Evolutionary conservation across 371 early-diverging fungal species (phyloP), one percentile per base, ranked within the genome.

Genomic region (Circinella minor): DNA sequence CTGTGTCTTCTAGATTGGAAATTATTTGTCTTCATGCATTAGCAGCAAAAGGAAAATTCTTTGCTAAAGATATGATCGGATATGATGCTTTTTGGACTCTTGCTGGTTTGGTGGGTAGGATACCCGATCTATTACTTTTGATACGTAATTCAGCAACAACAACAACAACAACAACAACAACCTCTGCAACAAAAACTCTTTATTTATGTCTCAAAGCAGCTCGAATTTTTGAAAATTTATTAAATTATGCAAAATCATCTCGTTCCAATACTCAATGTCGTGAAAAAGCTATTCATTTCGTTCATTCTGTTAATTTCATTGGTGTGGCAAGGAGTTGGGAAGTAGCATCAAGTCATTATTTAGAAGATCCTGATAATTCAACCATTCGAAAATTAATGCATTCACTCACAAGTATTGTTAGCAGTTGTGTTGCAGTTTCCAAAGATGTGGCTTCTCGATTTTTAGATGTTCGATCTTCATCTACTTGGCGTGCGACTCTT

Each of bases 321-420:
- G 37, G 48, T 15, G 39, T 69, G 1, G 20, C 36, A 14, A 17
- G 55, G 27, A 51, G 63, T 17, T 69, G 69, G 69, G 38, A 54
- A 14, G 27, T 18, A n/a, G 20, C 47, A 36, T 47, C 51, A 0
- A 34, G 55, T 17, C 34, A 18, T 7, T 49, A 57, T 43, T 55
- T 51, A n/a, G 43, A 46, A 27, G 13, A 57, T 34, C 57, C 57
- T 27, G 8, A 10, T 11, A 57, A 57, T n/a, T 57, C 57, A 13
- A 34, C 34, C 13, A 34, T 34, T 14, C 57, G 57, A 11, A 62
- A 69, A 48, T 37, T 69, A 43, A 61, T 66, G 51, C 55, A 66
- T 36, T 71, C 71, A 5, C 66, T 71, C n/a, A 55, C 67, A 15
- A 54, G 61, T 14, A 62, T 66, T 54, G 67, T 71, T 39, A 55